Conservation (phyloP, 306 rosid species). For the Acacia confusa region DNA sequence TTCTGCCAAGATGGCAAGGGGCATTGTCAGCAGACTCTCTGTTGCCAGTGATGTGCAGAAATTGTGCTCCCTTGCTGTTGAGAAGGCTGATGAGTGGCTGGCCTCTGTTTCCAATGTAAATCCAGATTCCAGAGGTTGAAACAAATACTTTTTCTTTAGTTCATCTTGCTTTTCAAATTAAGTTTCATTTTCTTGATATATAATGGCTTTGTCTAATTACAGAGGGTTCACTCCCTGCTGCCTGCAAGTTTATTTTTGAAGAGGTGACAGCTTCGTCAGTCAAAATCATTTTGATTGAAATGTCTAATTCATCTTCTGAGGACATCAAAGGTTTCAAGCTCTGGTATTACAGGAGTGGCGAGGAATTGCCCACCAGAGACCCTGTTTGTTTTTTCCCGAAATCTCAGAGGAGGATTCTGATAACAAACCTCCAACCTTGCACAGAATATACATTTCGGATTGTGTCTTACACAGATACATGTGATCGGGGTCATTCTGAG, state of each 20-base stretch:
- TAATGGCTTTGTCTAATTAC: slow-evolving; percentile 35
- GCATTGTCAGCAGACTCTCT: slow-evolving; percentile 95
- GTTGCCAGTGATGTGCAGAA: slow-evolving; percentile 85
- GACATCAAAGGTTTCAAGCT: slow-evolving; percentile 88
- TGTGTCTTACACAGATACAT: slow-evolving; percentile 63
- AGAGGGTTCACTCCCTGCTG: slow-evolving; percentile 99
- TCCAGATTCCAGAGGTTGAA: slow-evolving; percentile 73
- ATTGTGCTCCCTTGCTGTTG: slow-evolving; percentile 84
- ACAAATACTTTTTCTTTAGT: slow-evolving; percentile 20
- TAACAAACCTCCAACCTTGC: slow-evolving; percentile 89
- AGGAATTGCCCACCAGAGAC: slow-evolving; percentile 63
- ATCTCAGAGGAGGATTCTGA: slow-evolving; percentile 82
- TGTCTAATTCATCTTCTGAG: slow-evolving; percentile 56
- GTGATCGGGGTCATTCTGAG: slow-evolving; percentile 98
- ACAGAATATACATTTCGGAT: slow-evolving; percentile 87
- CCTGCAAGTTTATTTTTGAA: slow-evolving; percentile 97
- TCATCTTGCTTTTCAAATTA: slow-evolving; percentile 24
- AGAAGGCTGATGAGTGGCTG: slow-evolving; percentile 89
- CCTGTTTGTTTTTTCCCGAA: slow-evolving; percentile 85
- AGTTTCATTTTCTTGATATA: slow-evolving; percentile 28
- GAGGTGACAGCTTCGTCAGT: slow-evolving; percentile 79
- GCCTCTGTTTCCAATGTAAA: slow-evolving; percentile 50
- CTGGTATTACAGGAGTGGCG: slow-evolving; percentile 86
- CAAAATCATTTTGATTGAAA: slow-evolving; percentile 75
- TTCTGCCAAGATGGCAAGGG: slow-evolving; percentile 96